These are phyloP conservation scores for Colletotrichum tropicicola DNA, from an alignment of 2,329 filamentous ascomycete genomes.

Conservation along the genomic window DNA sequence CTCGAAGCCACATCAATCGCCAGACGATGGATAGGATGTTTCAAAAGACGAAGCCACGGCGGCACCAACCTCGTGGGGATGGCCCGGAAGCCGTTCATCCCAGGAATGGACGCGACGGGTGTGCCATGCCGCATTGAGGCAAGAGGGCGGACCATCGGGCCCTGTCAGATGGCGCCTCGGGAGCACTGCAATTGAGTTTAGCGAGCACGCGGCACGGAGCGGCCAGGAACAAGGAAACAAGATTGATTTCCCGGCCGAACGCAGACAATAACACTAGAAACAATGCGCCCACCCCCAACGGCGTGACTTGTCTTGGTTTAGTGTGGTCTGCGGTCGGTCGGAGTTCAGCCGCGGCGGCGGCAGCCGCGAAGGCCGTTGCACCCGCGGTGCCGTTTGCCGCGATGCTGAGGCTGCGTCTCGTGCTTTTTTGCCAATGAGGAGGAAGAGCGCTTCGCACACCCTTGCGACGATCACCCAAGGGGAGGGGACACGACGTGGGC, in stretches of 20 bases:
- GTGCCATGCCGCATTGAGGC: not conserved
- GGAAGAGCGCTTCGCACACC: not conserved
- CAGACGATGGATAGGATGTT: not conserved
- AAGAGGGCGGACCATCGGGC: not conserved
- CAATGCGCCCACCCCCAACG: not conserved
- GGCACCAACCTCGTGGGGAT: not conserved
- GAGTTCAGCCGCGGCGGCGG: not conserved
- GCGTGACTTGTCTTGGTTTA: not conserved
- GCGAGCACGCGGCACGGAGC: not conserved
- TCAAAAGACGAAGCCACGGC: not conserved
- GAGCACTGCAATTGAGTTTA: not conserved
- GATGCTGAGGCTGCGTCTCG: conserved; percentile 1
- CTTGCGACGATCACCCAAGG: conserved; percentile 16
- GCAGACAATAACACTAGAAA: not conserved
- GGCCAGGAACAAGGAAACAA: not conserved
- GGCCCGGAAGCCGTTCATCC: not conserved
- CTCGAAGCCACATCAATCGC: too few relatives aligned
- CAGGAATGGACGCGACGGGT: not conserved
- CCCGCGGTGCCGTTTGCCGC: not conserved
- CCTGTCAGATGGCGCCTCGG: not conserved
- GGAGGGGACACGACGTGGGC: not conserved
- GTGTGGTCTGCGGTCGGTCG: not conserved
- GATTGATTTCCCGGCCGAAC: not conserved
- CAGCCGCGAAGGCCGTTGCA: not conserved
- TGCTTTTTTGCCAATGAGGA: conserved; percentile 1